Percentiles rank a stretch among this genome's conserved stretches.
Conservation (phyloP, 2,329 filamentous ascomycete genomes). For the Cladophialophora chaetospira region DNA sequence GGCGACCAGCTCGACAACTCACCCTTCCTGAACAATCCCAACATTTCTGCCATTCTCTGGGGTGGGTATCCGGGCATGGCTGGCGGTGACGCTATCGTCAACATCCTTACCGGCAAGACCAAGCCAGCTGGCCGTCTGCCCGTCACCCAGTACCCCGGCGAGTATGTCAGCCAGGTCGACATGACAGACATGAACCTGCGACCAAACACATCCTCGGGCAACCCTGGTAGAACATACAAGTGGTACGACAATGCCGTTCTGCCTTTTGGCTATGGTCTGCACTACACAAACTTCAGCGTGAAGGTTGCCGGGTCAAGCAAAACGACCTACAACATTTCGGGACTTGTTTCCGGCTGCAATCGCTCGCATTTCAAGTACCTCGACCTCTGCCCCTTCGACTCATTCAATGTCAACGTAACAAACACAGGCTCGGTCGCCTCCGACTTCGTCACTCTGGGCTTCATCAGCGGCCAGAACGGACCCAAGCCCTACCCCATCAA, state of each 20-base stretch:
- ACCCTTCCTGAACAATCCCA: conserved; percentile 41
- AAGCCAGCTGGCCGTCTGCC: conserved; percentile 46
- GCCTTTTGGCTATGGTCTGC: conserved; percentile 47
- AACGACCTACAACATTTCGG: conserved; percentile 38
- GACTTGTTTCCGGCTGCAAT: conserved; percentile 37
- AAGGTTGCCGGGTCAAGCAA: conserved; percentile 23
- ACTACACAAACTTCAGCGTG: conserved; percentile 46
- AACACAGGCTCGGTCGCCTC: conserved; percentile 43
- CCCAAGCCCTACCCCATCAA: conserved; percentile 47
- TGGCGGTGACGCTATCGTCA: conserved; percentile 45
- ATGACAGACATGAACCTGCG: conserved; percentile 47
- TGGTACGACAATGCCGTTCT: conserved; percentile 48
- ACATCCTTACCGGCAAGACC: conserved; percentile 46
- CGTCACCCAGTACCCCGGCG: conserved; percentile 42
- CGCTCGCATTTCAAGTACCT: conserved; percentile 34
- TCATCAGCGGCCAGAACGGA: conserved; percentile 42
- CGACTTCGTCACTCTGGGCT: conserved; percentile 47
- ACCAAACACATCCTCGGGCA: conserved; percentile 37
- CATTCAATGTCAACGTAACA: conserved; percentile 40
- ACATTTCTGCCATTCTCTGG: conserved; percentile 48
- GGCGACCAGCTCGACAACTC: conserved; percentile 50
- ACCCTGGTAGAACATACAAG: conserved; percentile 49
- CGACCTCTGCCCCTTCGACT: conserved; percentile 43
- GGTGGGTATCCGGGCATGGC: conserved; percentile 49
- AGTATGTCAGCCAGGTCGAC: conserved; percentile 47